Percentiles rank a stretch among this genome's conserved stretches.
These are phyloP conservation scores for Amphirosellinia nigrospora DNA, from an alignment of 495 filamentous ascomycete species.

Conservation along the genomic window DNA sequence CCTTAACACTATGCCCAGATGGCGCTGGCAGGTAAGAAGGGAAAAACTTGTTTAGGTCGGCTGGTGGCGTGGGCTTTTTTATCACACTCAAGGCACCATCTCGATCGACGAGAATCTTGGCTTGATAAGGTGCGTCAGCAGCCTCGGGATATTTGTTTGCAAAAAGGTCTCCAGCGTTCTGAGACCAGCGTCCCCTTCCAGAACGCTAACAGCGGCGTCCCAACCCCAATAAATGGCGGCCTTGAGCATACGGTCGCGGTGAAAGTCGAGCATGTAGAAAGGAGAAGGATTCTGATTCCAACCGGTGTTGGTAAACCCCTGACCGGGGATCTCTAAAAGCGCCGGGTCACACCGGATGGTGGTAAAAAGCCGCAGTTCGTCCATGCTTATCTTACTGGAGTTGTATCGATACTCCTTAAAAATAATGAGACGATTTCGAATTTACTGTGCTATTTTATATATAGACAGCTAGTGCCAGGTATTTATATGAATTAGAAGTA, in stretches of 20 bases:
- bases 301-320: constrained; percentile 41
- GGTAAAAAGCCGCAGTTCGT: constrained; percentile 67
- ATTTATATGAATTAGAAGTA: neutral
- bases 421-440: neutral
- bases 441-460: neutral
- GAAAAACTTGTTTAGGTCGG: constrained; percentile 60
- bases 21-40: constrained; percentile 51
- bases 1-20: neutral
- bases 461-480: neutral
- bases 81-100: constrained; percentile 59
- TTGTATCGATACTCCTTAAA: neutral
- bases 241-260: constrained; percentile 77
- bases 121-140: constrained; percentile 42
- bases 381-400: constrained; percentile 24
- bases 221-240: constrained; percentile 76
- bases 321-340: constrained; percentile 52
- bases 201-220: constrained; percentile 48
- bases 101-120: constrained; percentile 60
- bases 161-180: constrained; percentile 37
- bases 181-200: constrained; percentile 54
- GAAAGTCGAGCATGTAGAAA: constrained; percentile 84
- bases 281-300: constrained; percentile 61
- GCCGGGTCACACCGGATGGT: constrained; percentile 77
- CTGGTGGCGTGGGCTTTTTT: constrained; percentile 52
- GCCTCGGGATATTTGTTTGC: constrained; percentile 25